Base-by-base conservation (phyloP, 2,329 filamentous ascomycete species). In the Ceratocystis cacaofunesta region DNA sequence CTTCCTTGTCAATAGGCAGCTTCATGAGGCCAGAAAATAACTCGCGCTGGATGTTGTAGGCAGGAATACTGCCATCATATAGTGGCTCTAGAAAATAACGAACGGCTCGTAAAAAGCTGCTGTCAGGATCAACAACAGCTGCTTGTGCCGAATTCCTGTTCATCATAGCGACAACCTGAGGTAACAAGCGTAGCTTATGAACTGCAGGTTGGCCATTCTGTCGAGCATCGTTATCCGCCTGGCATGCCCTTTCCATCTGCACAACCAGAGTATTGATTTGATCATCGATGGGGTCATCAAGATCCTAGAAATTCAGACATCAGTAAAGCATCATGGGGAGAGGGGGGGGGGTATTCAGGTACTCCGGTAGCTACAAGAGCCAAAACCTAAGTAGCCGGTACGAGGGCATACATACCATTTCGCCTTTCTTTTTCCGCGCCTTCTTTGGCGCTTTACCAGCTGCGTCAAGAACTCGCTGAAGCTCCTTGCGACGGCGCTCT, bases 81-180 rank as follows among this genome's bases (percentile, higher is more conserved):
- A 97, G 82, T 0, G 94, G 94, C 74, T 99, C 94, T 25, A 99
- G 83, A 81, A 97, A 97, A 81, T 95, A 97, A 73, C 92, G 91
- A 72, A 99, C 90, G 15, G 92, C 89, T 75, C 95, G 90, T 48
- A 99, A 79, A 68, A 99, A 88, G 77, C 97, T 96, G 72, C 88
- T 95, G 72, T 99, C 94, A 0, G 92, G 92, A 70, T 96, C 92
- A 50, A 96, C 85, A 62, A 97, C 86, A 36, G 89, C 88, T 70
- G 90, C 82, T 72, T 89, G 89, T 32, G 92, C 84, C 64, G 89
- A 90, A 75, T 92, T 95, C 71, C 91, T 89, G 74, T 95, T 96
- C 68, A 99, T 82, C 22, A 97, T 81, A 55, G 86, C 85, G 60
- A 92, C 86, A 15, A 99, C 94, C 73, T 96, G 88, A 1, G 92